A percentile compares a stretch with the other conserved stretches of the same genome.
These are phyloP conservation scores for Trichophyton rubrum DNA, from an alignment of 2,329 filamentous ascomycete species.

Conservation along the genomic window DNA sequence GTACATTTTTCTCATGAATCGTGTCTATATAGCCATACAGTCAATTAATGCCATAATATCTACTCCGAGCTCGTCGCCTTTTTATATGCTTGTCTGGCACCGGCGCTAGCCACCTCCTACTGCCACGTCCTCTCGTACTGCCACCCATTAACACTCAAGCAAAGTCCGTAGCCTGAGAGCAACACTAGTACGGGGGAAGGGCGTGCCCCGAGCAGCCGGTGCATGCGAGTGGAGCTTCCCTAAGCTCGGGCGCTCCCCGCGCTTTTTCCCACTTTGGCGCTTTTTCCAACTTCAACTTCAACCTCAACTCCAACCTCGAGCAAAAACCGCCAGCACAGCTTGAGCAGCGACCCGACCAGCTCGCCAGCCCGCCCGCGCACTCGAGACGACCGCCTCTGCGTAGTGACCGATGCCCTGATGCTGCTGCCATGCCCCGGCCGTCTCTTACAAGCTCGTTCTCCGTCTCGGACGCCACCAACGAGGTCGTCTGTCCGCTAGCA, in stretches of 20 bases:
- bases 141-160: not conserved
- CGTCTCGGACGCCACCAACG: constrained; percentile 81
- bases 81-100: not conserved
- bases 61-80: not conserved
- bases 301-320: constrained; percentile 1
- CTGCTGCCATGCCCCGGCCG: constrained; percentile 60
- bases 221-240: not conserved
- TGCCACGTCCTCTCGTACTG: not conserved
- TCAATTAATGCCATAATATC: too few species aligned
- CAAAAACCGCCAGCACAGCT: not conserved
- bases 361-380: not conserved
- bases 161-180: too few species aligned
- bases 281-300: not conserved
- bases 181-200: not conserved
- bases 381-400: not conserved
- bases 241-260: not conserved
- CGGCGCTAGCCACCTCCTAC: not conserved
- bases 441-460: constrained; percentile 83
- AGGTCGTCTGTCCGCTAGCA: constrained; percentile 89
- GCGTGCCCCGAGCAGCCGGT: not conserved
- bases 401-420: not conserved
- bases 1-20: not conserved
- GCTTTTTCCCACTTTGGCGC: not conserved
- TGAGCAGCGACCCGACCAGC: not conserved
- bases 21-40: not conserved